phyloP scores from a whole-genome alignment of 2,329 filamentous ascomycete species.

The Fusarium pseudograminearum region DNA sequence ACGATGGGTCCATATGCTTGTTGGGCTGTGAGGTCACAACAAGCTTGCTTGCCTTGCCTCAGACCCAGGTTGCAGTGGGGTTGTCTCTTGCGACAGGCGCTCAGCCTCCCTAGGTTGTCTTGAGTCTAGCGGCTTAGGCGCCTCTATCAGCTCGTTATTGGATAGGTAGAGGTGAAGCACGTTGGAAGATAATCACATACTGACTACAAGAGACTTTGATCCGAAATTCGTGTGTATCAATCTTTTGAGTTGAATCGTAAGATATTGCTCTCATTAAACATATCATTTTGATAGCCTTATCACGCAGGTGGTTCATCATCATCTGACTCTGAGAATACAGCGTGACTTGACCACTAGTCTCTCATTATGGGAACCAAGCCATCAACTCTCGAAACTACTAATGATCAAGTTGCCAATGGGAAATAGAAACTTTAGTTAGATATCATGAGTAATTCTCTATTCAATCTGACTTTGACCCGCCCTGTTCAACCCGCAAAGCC shows the following conservation, averaged over 20 bases:
- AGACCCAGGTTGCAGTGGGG: constrained; percentile 7
- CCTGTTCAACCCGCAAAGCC: background rate
- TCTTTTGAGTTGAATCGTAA: too few species aligned
- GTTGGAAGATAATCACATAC: constrained; percentile 7
- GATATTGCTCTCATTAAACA: background rate
- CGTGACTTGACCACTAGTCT: background rate
- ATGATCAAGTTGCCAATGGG: background rate
- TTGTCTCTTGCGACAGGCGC: constrained; percentile 11
- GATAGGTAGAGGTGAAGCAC: constrained; percentile 22
- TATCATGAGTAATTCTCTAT: background rate
- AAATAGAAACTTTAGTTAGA: background rate
- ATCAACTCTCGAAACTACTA: background rate
- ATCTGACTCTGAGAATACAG: constrained; percentile 7
- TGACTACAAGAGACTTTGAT: background rate
- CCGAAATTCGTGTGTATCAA: background rate
- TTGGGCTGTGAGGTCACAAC: constrained; percentile 10
- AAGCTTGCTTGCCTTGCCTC: constrained; percentile 17
- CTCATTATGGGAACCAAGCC: background rate
- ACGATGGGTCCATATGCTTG: background rate
- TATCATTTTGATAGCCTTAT: background rate
- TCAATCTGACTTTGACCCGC: background rate
- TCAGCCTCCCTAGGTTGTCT: background rate
- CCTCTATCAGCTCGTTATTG: background rate
- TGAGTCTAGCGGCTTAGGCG: background rate
- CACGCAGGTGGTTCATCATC: background rate